Percentiles rank a stretch among this genome's conserved stretches.
phyloP scores from a whole-genome alignment of 2,329 filamentous ascomycete species.

The Ceratocystiopsis sp. region DNA sequence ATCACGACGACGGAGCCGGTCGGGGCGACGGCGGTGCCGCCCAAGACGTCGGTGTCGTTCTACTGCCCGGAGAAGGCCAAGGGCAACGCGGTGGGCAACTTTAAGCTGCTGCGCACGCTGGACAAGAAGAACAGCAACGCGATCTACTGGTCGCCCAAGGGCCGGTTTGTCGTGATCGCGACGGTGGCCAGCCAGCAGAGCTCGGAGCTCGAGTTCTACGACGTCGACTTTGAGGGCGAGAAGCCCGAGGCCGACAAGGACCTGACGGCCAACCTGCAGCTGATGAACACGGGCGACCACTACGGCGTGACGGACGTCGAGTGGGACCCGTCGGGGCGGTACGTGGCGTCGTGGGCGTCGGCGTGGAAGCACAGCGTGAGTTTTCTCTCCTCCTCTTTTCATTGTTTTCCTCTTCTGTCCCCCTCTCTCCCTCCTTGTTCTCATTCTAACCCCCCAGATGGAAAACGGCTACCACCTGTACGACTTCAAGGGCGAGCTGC shows the following conservation, averaged over 20 bases:
- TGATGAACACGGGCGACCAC: conserved; percentile 88
- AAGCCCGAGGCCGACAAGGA: conserved; percentile 89
- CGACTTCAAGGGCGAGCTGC: conserved; percentile 79
- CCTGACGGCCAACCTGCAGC: conserved; percentile 79
- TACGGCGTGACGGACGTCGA: conserved; percentile 96
- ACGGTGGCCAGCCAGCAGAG: conserved; percentile 85
- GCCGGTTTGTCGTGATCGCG: conserved; percentile 85
- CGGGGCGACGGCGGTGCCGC: conserved; percentile 61
- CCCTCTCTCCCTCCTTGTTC: neutral
- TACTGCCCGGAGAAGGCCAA: conserved; percentile 95
- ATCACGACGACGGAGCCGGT: conserved; percentile 84
- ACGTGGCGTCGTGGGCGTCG: conserved; percentile 82
- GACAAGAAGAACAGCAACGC: conserved; percentile 99
- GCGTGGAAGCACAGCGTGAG: conserved; percentile 92
- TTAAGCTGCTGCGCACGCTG: conserved; percentile 84
- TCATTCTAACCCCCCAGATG: conserved; percentile 43
- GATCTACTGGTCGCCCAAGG: conserved; percentile 96
- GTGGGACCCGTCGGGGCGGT: conserved; percentile 93
- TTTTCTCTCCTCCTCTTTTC: conserved; percentile 6
- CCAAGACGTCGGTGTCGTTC: conserved; percentile 90
- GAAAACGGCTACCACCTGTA: conserved; percentile 98
- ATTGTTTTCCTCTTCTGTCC: neutral
- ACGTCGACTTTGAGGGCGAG: conserved; percentile 95
- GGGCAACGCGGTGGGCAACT: conserved; percentile 66
- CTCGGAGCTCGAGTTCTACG: conserved; percentile 94